A percentile compares a stretch with the other conserved stretches of the same genome.
These are phyloP conservation scores for Myriosclerotinia scirpicola DNA, from an alignment of 2,329 filamentous ascomycete genomes.

Conservation along the genomic window DNA sequence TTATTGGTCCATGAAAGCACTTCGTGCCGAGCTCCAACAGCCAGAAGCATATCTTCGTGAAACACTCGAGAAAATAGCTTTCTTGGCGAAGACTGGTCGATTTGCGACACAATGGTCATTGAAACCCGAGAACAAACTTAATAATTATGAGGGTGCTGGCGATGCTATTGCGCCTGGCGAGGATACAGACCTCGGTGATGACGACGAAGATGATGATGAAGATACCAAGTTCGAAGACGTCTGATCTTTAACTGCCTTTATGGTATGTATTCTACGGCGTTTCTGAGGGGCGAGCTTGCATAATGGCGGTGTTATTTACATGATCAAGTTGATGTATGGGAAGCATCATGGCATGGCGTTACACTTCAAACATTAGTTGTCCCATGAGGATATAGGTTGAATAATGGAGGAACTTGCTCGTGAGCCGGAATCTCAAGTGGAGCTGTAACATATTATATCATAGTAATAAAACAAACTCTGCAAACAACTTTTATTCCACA, in stretches of 20 bases:
- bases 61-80: conserved; percentile 77
- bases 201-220: conserved; percentile 62
- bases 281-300: conserved; percentile 2
- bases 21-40: conserved; percentile 76
- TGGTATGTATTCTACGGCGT: conserved; percentile 22
- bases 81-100: conserved; percentile 76
- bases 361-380: conserved; percentile 2
- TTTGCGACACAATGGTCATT: conserved; percentile 87
- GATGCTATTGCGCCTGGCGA: conserved; percentile 50
- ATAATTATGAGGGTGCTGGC: conserved; percentile 53
- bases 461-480: conserved; percentile 2
- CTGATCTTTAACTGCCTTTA: neutral
- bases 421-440: neutral
- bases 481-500: neutral
- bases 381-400: neutral
- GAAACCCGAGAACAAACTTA: conserved; percentile 65
- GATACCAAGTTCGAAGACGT: conserved; percentile 80
- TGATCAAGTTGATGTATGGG: conserved; percentile 9
- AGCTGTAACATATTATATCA: conserved; percentile 15
- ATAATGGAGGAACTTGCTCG: conserved; percentile 3
- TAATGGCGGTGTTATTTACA: conserved; percentile 14
- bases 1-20: conserved; percentile 91
- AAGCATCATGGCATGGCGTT: conserved; percentile 22
- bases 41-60: conserved; percentile 92
- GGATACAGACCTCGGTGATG: conserved; percentile 52